Evolutionary conservation across 768 basidiomycete genomes (phyloP), one percentile per base, ranked within the genome.

Genomic region (Psilocybe cyanescens): DNA sequence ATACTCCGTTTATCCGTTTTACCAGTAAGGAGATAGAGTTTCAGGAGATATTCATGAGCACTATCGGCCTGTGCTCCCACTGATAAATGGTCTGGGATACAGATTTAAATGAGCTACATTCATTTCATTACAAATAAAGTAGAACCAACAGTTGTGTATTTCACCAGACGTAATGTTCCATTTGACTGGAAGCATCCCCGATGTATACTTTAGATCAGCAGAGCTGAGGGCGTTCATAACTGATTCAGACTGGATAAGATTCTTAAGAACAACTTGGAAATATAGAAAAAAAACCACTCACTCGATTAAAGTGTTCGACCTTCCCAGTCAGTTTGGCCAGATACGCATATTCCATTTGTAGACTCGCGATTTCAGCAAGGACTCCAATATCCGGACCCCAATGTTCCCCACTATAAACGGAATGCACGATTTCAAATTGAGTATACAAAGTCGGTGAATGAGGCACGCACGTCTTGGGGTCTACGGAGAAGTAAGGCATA

Each of bases 261-360:
- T 7, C 44, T 65, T 19, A 64, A 51, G n/a, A 30, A 39, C 50
- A 57, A 5, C 29, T 17, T 2, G 2, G 1, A 8, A 39, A 37
- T 3, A 31, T 4, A 35, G 17, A 17, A 55, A 8, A 44, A 31
- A 28, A 5, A 37, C 14, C 58, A 73, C 83, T 11, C 62, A 87
- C 89, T 60, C 80, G 81, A 57, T 85, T 80, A 61, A 79, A 82
- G 67, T 89, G 87, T 39, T 79, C 79, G 55, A 83, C 81, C 63
- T 90, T 88, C 2, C 90, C 90, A 1, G 92, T 94, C 8, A 88
- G 72, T 64, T 91, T 88, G 1, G 91, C 90, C 1, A 96, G 82
- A 66, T 95, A 95, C 58, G 89, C 83, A 71, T 94, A 92, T 72
- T 97, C 95, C 53, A 97, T 71, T 70, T 95, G 93, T 58, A 91